phyloP scores from a whole-genome alignment of 495 filamentous ascomycete species.

The Xylaria telfairii region DNA sequence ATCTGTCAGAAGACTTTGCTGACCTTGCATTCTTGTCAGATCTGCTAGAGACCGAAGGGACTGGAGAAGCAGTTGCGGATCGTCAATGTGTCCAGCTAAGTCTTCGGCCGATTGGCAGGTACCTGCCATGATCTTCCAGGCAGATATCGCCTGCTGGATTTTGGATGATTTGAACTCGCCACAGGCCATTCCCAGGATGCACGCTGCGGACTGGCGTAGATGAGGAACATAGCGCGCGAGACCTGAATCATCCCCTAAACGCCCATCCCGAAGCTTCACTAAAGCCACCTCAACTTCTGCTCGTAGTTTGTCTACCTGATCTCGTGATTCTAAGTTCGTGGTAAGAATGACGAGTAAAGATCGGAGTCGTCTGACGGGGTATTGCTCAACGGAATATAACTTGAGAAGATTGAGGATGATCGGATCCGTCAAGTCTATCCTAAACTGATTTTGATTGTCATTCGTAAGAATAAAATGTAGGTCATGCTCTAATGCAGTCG shows the following conservation, averaged over 20 bases:
- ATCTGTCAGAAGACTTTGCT: constrained; percentile 49
- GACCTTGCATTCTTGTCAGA: constrained; percentile 77
- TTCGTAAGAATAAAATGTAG: constrained; percentile 48
- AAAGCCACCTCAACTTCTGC: constrained; percentile 48
- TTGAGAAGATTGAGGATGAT: constrained; percentile 47
- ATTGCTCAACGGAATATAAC: constrained; percentile 48
- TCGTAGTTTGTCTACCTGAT: constrained; percentile 39
- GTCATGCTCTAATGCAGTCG: constrained; percentile 56
- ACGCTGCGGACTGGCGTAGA: constrained; percentile 60
- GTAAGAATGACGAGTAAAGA: constrained; percentile 47
- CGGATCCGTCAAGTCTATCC: constrained; percentile 43
- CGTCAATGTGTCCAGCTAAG: constrained; percentile 65
- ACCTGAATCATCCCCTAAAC: constrained; percentile 59
- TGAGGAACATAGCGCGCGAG: constrained; percentile 61
- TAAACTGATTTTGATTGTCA: constrained; percentile 34
- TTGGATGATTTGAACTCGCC: constrained; percentile 52
- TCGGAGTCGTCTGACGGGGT: constrained; percentile 52
- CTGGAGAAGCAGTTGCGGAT: constrained; percentile 62
- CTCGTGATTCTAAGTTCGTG: constrained; percentile 42
- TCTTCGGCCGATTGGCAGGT: constrained; percentile 54
- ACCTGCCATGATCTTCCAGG: constrained; percentile 61
- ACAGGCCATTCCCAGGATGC: constrained; percentile 61
- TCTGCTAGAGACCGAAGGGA: constrained; percentile 75
- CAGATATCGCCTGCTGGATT: constrained; percentile 54
- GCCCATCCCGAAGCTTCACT: constrained; percentile 35